These are phyloP conservation scores for Colletotrichum gigasporum DNA, from an alignment of 2,329 filamentous ascomycete genomes.

Conservation along the genomic window DNA sequence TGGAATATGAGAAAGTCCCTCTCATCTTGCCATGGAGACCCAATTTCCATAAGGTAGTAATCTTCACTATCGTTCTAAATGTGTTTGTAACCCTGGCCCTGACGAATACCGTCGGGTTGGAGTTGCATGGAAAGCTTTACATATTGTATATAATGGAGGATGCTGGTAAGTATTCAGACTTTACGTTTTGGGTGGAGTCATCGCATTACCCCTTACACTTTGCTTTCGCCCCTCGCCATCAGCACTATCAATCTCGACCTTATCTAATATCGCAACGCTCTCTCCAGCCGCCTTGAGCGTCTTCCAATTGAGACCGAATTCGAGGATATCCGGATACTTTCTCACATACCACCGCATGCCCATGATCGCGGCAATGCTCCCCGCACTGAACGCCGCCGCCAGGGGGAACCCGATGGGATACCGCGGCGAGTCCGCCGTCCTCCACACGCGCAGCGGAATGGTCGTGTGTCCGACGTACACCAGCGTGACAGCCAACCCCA, in stretches of 20 bases:
- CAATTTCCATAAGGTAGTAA: no score
- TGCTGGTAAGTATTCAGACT: no score
- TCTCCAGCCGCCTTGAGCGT: neutral
- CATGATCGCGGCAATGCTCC: constrained; percentile 42
- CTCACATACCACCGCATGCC: constrained; percentile 40
- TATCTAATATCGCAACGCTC: neutral
- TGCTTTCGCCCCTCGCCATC: no score
- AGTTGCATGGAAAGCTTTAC: no score
- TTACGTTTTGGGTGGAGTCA: no score
- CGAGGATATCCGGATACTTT: constrained; percentile 32
- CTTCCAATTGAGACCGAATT: constrained; percentile 19
- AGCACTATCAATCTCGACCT: neutral
- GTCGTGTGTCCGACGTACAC: constrained; percentile 49
- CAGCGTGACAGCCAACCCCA: constrained; percentile 45
- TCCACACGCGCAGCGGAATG: constrained; percentile 45
- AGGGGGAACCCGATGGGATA: constrained; percentile 48
- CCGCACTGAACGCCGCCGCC: constrained; percentile 41
- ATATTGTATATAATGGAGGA: no score
- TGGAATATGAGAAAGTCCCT: no score
- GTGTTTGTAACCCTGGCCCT: no score
- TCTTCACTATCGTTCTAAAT: no score
- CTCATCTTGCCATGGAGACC: no score
- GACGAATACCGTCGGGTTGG: no score
- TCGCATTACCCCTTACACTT: no score
- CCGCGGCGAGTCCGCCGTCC: constrained; percentile 42